Evolutionary conservation across 2,329 filamentous ascomycete genomes (phyloP), one percentile per base, ranked within the genome.

Genomic region (Gliomastix tumulicola): DNA sequence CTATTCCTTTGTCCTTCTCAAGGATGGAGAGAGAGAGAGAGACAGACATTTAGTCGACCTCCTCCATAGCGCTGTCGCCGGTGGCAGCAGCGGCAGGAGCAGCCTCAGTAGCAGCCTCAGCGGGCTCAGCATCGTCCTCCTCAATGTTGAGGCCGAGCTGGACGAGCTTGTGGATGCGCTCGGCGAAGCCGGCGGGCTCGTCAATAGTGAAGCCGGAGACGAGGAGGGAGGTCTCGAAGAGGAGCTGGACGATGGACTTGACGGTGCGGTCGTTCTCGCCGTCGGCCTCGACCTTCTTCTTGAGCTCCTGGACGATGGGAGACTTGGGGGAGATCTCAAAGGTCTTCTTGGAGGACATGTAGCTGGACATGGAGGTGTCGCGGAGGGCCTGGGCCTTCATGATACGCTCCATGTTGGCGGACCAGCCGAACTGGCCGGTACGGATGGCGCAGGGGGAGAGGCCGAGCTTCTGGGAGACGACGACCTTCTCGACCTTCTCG

Each of bases 261-360:
- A 98, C 92, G 41, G 89, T 96, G 66, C 89, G 88, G 78, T 97
- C 92, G 65, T 89, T 90, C 84, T 96, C 90, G 47, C 92, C 92
- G 57, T 98, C 92, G 42, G 82, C 63, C 79, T 97, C 92, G 45
- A 97, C 88, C 88, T 98, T 98, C 74, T 84, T 88, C 87, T 94
- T 96, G 60, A 98, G 84, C 79, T 97, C 92, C 82, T 94, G 85
- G 76, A 98, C 82, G 69, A 98, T 98, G 49, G 88, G 63, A 56
- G 88, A 95, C 79, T 92, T 90, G 66, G 92, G 92, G n/a, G 92
- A 97, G 70, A 98, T 97, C 77, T 98, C 92, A 54, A 98, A 97
- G 21, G 92, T 98, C 88, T 98, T 98, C 89, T 98, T 98, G 65
- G 90, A 97, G 50, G 88, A 94, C 92, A 98, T 98, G 86, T 98